phyloP scores from a whole-genome alignment of 2,329 filamentous ascomycete genomes.

The Alternaria sp. region DNA sequence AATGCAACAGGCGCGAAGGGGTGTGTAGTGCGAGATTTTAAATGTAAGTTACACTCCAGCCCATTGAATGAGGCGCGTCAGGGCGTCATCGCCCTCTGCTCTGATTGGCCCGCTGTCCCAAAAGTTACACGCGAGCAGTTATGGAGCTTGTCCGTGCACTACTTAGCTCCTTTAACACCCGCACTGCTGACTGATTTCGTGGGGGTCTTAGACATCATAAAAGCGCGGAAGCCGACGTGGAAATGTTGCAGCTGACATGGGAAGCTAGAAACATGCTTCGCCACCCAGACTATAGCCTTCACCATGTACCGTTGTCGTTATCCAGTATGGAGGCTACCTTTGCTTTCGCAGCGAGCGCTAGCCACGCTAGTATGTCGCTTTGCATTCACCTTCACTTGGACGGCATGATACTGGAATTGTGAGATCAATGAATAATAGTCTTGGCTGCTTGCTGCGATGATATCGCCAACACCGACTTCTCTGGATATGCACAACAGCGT shows the following conservation, averaged over 20 bases:
- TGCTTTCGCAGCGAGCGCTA: constrained; percentile 16
- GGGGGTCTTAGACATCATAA: constrained; percentile 13
- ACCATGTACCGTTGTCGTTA: neutral
- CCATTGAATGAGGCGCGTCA: constrained; percentile 20
- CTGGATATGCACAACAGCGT: neutral
- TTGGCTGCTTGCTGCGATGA: neutral
- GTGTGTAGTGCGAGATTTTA: constrained; percentile 20
- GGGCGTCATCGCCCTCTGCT: constrained; percentile 20
- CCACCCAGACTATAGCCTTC: neutral
- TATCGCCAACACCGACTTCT: neutral
- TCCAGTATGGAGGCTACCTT: constrained; percentile 7
- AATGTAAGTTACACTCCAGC: constrained; percentile 18
- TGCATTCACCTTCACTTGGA: constrained; percentile 22
- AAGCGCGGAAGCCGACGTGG: neutral
- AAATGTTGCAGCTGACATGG: neutral
- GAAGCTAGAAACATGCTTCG: neutral
- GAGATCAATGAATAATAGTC: neutral
- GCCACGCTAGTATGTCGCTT: neutral
- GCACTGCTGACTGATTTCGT: constrained; percentile 18
- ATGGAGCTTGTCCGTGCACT: constrained; percentile 20
- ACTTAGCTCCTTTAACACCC: constrained; percentile 7
- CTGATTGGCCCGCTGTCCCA: constrained; percentile 21
- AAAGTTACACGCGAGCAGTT: constrained; percentile 30
- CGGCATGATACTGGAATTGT: neutral
- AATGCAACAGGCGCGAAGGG: constrained; percentile 10